Conservation (phyloP, 768 basidiomycete genomes). For the Rhodotorula graminis region DNA sequence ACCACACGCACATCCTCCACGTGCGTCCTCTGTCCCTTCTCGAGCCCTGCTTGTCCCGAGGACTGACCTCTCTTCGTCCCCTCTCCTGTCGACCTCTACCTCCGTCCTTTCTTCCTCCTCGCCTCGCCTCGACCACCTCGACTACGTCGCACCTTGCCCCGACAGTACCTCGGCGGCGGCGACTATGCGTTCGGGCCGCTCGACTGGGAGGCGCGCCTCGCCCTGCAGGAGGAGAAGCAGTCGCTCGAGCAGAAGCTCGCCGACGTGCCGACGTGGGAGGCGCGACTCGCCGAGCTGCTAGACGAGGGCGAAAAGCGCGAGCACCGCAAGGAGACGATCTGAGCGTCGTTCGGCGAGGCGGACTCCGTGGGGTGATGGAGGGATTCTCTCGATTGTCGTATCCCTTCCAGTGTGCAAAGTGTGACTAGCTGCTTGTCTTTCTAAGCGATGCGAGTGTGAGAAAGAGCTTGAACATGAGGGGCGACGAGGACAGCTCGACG, state of each 20-base stretch:
- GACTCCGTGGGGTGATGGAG: too few species aligned
- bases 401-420: too few species aligned
- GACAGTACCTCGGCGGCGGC: constrained; percentile 85
- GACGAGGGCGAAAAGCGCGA: constrained; percentile 29
- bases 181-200: constrained; percentile 90
- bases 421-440: too few species aligned
- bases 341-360: background rate
- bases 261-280: constrained; percentile 58
- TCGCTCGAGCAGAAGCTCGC: constrained; percentile 73
- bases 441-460: too few species aligned
- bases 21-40: constrained; percentile 5
- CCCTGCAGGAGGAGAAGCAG: constrained; percentile 92
- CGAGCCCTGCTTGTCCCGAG: background rate
- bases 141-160: too few species aligned
- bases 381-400: too few species aligned
- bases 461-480: too few species aligned
- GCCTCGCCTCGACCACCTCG: background rate
- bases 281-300: constrained; percentile 45
- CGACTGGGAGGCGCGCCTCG: constrained; percentile 81
- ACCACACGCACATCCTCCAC: constrained; percentile 45
- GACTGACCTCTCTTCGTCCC: too few species aligned
- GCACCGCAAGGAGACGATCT: constrained; percentile 22
- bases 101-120: background rate
- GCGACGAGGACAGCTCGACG: too few species aligned
- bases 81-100: background rate